Base-by-base conservation (phyloP, 768 basidiomycete species). In the Leccinum pellstonianum region DNA sequence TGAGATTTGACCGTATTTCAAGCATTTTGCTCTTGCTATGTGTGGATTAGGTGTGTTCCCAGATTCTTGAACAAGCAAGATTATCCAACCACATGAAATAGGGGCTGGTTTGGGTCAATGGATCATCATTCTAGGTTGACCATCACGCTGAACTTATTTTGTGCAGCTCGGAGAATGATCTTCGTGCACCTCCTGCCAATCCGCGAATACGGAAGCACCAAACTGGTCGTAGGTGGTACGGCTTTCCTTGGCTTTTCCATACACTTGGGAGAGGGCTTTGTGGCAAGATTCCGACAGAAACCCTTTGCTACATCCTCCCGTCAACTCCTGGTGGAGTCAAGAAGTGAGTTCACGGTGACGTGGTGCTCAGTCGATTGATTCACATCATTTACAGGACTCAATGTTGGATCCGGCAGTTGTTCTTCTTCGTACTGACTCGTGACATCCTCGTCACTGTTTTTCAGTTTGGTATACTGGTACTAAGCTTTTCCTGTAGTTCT, bases 401-500 rank as follows among this genome's bases (percentile, higher is more conserved):
- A 31, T 56, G 54, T 31, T 27, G 62, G 21, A 48, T 66, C 47
- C 51, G 56, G 27, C 27, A 53, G 17, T 33, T 56, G 11, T 62
- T 64, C 31, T 51, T 61, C 37, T 62, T 66, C 31, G 27, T 64
- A n/a, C 31, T 61, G 27, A 61, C 47, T 37, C 59, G 59, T 6
- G 65, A 65, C 25, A 31, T 64, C 50, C 58, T 66, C 25, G 62
- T 59, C 21, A 66, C 59, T 33, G n/a, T 61, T 25, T 27, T 61
- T 17, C 65, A 64, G 54, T 51, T 63, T 2, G 17, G n/a, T 43
- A 43, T 43, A 43, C n/a, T 61, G n/a, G 47, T 49, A 29, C 29
- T 29, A 21, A n/a, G 33, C n/a, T 57, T 58, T 33, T 27, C 35
- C 31, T 29, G 51, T 27, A 47, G 52, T 12, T 41, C 51, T 41